A percentile compares a stretch with the other conserved stretches of the same genome.
Conservation (phyloP, 2,329 filamentous ascomycete species). For the Exophiala xenobiotica region DNA sequence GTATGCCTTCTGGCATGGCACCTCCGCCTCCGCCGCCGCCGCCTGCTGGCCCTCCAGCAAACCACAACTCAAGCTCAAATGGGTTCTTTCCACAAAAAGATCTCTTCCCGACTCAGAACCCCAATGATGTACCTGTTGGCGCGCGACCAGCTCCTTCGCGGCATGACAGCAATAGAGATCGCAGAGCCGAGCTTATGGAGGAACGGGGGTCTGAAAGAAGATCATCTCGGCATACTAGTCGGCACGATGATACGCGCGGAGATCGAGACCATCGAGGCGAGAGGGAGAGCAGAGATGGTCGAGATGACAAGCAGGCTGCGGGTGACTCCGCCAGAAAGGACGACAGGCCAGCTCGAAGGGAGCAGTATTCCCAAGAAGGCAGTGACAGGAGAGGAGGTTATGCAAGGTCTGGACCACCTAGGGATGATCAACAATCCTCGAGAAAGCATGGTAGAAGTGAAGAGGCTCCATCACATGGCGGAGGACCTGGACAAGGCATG, state of each 20-base stretch:
- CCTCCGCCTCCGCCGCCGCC: slow-evolving; percentile 34
- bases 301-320: slow-evolving; percentile 22
- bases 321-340: slow-evolving; percentile 14
- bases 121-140: slow-evolving; percentile 31
- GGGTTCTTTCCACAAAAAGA: slow-evolving; percentile 34
- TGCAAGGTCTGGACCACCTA: slow-evolving; percentile 28
- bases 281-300: slow-evolving; percentile 21
- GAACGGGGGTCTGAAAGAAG: slow-evolving; percentile 28
- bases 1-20: slow-evolving; percentile 14
- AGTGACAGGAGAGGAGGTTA: slow-evolving; percentile 24
- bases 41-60: slow-evolving; percentile 36
- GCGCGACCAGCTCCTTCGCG: slow-evolving; percentile 22
- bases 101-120: slow-evolving; percentile 34
- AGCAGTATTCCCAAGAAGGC: slow-evolving; percentile 16
- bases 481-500: slow-evolving; percentile 35
- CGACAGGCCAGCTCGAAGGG: slow-evolving; percentile 19
- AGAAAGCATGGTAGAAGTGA: slow-evolving; percentile 38
- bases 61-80: slow-evolving; percentile 30
- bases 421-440: slow-evolving; percentile 39
- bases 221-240: slow-evolving; percentile 26
- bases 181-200: slow-evolving; percentile 16
- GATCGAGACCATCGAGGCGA: slow-evolving; percentile 21
- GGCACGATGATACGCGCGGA: slow-evolving; percentile 25
- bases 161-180: slow-evolving; percentile 26
- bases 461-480: slow-evolving; percentile 21